Evolutionary conservation across 768 basidiomycete genomes (phyloP), one percentile per base, ranked within the genome.

Genomic region (Chiua virens): DNA sequence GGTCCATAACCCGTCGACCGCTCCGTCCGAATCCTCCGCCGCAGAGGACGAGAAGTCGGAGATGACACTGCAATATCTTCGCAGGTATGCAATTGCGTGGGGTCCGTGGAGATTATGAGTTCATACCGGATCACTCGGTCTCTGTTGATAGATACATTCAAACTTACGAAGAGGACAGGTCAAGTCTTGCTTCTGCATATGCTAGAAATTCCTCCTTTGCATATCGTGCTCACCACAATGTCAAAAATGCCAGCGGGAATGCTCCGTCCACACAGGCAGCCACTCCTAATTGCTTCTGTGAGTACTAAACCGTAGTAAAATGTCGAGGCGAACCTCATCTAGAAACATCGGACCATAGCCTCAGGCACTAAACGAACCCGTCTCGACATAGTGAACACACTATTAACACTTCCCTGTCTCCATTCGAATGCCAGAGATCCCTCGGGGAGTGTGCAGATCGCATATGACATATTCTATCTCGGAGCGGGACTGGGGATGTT

Each of bases 161-260:
- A 50, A 68, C 54, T 4, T 69, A 69, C 45, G 68, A 69, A 46
- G 32, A 40, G 17, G 68, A 71, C 42, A 67, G 68, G 32, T 59
- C 62, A 39, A 63, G 58, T 46, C 68, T 69, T 44, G 68, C 68
- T 28, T 64, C 69, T 35, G 68, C 68, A 15, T 69, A 69, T 42
- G 60, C 59, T 41, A 49, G 57, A 32, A 55, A 57, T 8, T 66
- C 66, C n/a, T 66, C 65, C 37, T 70, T 71, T 22, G 62, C 59
- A 37, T 71, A 60, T 50, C 63, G 65, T 49, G 51, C 44, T 23
- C 59, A 68, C 37, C 44, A 49, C 39, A 35, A 49, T 13, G 22
- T 27, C 17, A 48, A 41, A 53, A 42, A 43, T 38, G 35, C 25
- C 14, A 20, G 20, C 8, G 52, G 20, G 8, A 15, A 28, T 1